Evolutionary conservation across 129 eudicot species (phyloP), one percentile per base, ranked within the genome.

Genomic region (Pseudognaphalium luteoalbum): DNA sequence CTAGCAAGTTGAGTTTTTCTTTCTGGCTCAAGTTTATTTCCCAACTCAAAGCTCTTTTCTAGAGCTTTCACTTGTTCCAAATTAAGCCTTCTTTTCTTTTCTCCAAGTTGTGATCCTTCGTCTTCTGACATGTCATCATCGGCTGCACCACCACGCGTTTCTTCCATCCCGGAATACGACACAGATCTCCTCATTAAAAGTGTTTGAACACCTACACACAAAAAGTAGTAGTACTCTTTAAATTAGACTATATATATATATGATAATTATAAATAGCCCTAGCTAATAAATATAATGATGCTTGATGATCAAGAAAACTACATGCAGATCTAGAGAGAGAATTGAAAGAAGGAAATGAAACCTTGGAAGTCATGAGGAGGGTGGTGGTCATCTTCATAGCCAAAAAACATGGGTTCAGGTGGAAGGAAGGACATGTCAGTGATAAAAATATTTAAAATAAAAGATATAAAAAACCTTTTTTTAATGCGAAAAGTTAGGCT

Each of bases 1-100:
- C 96, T 80, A 71, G 98, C 98, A 78, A 92, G 65, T 81, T 92
- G 98, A 58, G 88, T 82, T 71, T 92, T 92, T 81, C 96, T 83
- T 66, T 92, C 96, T 3, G 98, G 96, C 71, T 92, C 98, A 29
- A 92, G 85, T 66, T 90, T 92, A 76, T 89, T 92, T 1, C 88
- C 93, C 66, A 86, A 58, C 76, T 92, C 98, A 77, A 92, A 92
- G 73, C 96, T 87, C 81, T 86, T 92, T 82, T 92, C 98, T 71
- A 92, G 84, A 25, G 94, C 91, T 84, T 90, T 92, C 71, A 92
- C 98, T 80, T 92, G 98, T 35, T 90, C 98, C 78, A 86, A 29
- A 75, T 86, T 90, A 3, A 92, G 83, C 81, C 98, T 90, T 82
- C 91, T 88, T 83, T 92, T 92, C 84, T 92, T 92, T 74, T 92